These are phyloP conservation scores for Starmerella khaoyaiensis DNA, from an alignment of 805 yeast genomes.

Conservation along the genomic window DNA sequence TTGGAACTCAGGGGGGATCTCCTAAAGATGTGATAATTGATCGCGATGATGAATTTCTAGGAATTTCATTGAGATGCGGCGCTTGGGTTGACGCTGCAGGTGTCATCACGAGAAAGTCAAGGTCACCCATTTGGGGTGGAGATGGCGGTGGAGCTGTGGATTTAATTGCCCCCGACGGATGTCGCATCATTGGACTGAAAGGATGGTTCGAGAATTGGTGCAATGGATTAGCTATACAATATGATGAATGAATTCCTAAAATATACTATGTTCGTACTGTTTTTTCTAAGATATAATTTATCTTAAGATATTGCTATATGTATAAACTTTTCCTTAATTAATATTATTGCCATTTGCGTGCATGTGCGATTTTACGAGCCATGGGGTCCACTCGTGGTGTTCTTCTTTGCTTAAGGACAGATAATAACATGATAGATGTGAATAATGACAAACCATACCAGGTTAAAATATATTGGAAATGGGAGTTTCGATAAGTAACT, in stretches of 20 bases:
- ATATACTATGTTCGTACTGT: neutral
- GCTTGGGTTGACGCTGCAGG: constrained; percentile 85
- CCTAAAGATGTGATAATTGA: constrained; percentile 40
- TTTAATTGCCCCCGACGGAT: constrained; percentile 53
- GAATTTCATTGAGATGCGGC: constrained; percentile 58
- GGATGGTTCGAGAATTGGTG: constrained; percentile 64
- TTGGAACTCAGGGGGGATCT: constrained; percentile 31
- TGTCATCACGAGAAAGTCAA: constrained; percentile 38
- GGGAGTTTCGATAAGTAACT: constrained; percentile 75
- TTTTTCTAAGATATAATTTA: neutral
- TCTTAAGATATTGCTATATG: neutral
- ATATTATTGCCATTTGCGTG: constrained; percentile 21
- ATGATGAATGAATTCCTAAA: neutral
- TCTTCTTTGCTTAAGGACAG: constrained; percentile 36
- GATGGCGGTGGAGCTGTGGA: constrained; percentile 49
- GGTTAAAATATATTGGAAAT: constrained; percentile 79
- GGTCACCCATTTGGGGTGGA: constrained; percentile 51
- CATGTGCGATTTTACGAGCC: constrained; percentile 23
- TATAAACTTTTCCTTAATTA: neutral
- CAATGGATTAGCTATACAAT: constrained; percentile 59
- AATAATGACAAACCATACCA: constrained; percentile 84
- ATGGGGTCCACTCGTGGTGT: constrained; percentile 12
- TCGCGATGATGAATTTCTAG: constrained; percentile 46
- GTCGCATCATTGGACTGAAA: constrained; percentile 50
- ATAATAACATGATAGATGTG: constrained; percentile 51